Conservation (phyloP, 768 basidiomycete genomes). For the Suillus sp. region DNA sequence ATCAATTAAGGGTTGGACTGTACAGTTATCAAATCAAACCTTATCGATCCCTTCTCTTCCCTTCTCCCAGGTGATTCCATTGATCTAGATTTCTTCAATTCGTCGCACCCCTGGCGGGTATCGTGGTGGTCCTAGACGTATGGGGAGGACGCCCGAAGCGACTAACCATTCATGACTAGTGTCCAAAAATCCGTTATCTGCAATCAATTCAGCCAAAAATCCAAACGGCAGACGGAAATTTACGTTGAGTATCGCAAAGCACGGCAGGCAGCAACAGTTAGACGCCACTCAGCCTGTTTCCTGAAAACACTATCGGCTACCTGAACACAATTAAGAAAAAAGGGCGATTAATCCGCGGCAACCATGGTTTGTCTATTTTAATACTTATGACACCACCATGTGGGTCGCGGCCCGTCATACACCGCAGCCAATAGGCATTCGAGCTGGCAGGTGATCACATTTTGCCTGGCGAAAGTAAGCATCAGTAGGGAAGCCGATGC, state of each 20-base stretch:
- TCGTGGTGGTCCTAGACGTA: not conserved
- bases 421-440: not conserved
- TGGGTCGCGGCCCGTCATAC: not conserved
- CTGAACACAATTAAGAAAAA: not conserved
- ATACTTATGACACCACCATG: not conserved
- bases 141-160: not conserved
- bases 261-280: not conserved
- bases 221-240: not conserved
- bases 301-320: not conserved
- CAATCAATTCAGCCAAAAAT: not conserved
- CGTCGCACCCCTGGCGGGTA: not conserved
- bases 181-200: not conserved
- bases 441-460: not conserved
- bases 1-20: conserved; percentile 6
- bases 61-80: not conserved
- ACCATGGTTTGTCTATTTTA: not conserved
- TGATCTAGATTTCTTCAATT: not conserved
- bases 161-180: not conserved
- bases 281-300: not conserved
- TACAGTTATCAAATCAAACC: not conserved
- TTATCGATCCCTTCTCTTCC: not conserved
- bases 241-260: not conserved
- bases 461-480: not conserved
- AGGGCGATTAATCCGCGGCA: not conserved
- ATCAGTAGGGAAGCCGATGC: not conserved